Conservation (phyloP, 2,329 filamentous ascomycete genomes). For the Clarireedia hainanense region DNA sequence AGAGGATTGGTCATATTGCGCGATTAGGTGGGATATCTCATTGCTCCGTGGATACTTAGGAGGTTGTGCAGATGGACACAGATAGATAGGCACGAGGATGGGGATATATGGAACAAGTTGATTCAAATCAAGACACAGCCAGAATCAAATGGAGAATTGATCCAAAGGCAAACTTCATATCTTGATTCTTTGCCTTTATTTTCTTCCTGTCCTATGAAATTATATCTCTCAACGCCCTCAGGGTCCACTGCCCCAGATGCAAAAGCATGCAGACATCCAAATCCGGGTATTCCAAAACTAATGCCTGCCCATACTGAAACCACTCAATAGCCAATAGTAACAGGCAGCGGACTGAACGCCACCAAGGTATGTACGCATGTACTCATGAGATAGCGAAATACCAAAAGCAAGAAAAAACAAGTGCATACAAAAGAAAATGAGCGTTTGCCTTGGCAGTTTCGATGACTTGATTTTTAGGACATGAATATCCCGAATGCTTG, state of each 20-base stretch:
- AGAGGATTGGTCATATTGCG: too few relatives aligned
- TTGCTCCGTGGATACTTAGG: not conserved
- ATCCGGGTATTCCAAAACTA: constrained; percentile 6
- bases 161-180: not conserved
- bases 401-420: not conserved
- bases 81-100: not conserved
- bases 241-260: not conserved
- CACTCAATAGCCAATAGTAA: not conserved
- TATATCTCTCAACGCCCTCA: not conserved
- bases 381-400: not conserved
- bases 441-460: too few relatives aligned
- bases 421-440: not conserved
- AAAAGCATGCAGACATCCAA: not conserved
- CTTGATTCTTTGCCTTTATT: constrained; percentile 2
- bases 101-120: not conserved
- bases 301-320: not conserved
- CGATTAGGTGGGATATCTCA: not conserved
- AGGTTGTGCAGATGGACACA: not conserved
- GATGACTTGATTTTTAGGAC: not conserved
- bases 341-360: not conserved
- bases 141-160: too few relatives aligned
- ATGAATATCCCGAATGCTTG: not conserved
- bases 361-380: not conserved
- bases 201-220: not conserved
- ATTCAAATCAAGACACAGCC: too few relatives aligned